Percentiles rank a stretch among this genome's conserved stretches.
These are phyloP conservation scores for Xylaria sp. DNA, from an alignment of 2,329 filamentous ascomycete genomes.

Conservation along the genomic window DNA sequence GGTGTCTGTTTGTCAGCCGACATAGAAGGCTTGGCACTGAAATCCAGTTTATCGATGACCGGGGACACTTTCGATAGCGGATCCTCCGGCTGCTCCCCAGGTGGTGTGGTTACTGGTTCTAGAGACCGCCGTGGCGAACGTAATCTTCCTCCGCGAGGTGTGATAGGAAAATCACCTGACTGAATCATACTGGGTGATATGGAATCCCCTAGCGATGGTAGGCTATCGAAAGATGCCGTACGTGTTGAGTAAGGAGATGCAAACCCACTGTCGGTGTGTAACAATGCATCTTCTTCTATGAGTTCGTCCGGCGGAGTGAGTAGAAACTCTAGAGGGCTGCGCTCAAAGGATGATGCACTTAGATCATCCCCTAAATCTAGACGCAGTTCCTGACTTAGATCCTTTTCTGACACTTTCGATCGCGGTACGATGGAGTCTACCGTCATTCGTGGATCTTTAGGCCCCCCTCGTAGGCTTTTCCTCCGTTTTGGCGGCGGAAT, in stretches of 20 bases:
- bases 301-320: slow-evolving; percentile 70
- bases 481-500: slow-evolving; percentile 64
- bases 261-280: slow-evolving; percentile 62
- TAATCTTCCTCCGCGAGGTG: slow-evolving; percentile 56
- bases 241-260: slow-evolving; percentile 65
- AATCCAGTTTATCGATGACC: slow-evolving; percentile 60
- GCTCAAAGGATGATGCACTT: slow-evolving; percentile 58
- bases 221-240: slow-evolving; percentile 69
- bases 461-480: slow-evolving; percentile 49
- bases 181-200: slow-evolving; percentile 61
- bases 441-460: slow-evolving; percentile 56
- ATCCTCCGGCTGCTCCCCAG: slow-evolving; percentile 59
- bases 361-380: slow-evolving; percentile 36
- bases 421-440: slow-evolving; percentile 67
- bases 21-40: slow-evolving; percentile 51
- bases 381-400: slow-evolving; percentile 58
- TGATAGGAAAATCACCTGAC: slow-evolving; percentile 62
- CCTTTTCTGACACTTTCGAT: slow-evolving; percentile 67
- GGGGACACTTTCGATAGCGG: slow-evolving; percentile 57
- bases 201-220: slow-evolving; percentile 69
- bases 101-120: slow-evolving; percentile 67
- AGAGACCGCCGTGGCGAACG: slow-evolving; percentile 61
- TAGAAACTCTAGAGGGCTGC: slow-evolving; percentile 68
- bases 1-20: slow-evolving; percentile 50
- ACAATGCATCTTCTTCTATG: slow-evolving; percentile 59